Conservation (phyloP, 768 basidiomycete genomes). For the Lactifluus hygrophoroides region DNA sequence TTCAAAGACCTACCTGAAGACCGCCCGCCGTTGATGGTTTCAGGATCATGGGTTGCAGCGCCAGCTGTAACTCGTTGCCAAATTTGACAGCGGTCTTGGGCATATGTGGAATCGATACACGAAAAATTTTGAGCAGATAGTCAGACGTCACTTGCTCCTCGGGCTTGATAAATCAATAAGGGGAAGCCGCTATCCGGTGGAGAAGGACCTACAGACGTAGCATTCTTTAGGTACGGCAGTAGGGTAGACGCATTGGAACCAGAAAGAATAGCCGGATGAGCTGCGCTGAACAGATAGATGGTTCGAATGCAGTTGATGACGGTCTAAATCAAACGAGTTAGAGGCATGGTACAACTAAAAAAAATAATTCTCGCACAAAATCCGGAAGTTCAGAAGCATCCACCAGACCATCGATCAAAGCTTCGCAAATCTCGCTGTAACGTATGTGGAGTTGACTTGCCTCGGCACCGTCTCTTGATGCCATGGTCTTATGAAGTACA, state of each 20-base stretch:
- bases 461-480: slow-evolving; percentile 54
- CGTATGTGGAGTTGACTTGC: slow-evolving; percentile 47
- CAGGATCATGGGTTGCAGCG: slow-evolving; percentile 85
- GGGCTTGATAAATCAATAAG: slow-evolving; percentile 34
- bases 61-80: slow-evolving; percentile 72
- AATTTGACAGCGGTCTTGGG: slow-evolving; percentile 86
- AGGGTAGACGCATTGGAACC: slow-evolving; percentile 76
- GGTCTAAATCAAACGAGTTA: slow-evolving; percentile 38
- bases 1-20: slow-evolving; percentile 42
- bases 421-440: slow-evolving; percentile 79
- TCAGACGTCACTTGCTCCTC: slow-evolving; percentile 84
- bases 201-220: slow-evolving; percentile 51
- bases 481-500: slow-evolving; percentile 73
- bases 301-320: slow-evolving; percentile 80
- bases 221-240: slow-evolving; percentile 83
- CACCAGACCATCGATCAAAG: slow-evolving; percentile 78
- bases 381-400: slow-evolving; percentile 76
- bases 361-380: slow-evolving; percentile 44
- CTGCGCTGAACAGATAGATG: slow-evolving; percentile 72
- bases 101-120: slow-evolving; percentile 76
- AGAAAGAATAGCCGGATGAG: slow-evolving; percentile 80
- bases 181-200: neutral
- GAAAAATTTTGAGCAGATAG: slow-evolving; percentile 83
- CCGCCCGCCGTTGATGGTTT: slow-evolving; percentile 68
- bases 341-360: neutral